Evolutionary conservation across 805 yeast species (phyloP).

Genomic region (Candida schatavii): DNA sequence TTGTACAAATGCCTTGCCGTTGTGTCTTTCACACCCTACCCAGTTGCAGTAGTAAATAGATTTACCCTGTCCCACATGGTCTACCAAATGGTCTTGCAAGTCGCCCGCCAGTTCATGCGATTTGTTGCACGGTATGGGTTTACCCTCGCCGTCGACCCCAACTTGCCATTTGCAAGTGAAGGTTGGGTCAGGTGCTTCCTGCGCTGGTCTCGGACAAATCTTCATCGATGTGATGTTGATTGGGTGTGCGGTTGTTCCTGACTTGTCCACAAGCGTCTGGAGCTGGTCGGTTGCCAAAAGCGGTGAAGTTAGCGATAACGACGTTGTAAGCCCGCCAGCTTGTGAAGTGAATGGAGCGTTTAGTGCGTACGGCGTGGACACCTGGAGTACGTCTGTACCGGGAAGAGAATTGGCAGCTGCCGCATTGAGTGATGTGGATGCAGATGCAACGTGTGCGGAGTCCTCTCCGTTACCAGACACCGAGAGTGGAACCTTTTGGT

Average conservation of each 20-base stretch:
- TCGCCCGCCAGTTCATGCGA: conserved; percentile 53
- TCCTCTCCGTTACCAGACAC: background rate
- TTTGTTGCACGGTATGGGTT: conserved; percentile 45
- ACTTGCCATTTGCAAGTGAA: conserved; percentile 48
- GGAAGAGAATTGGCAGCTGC: background rate
- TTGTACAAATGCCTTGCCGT: conserved; percentile 64
- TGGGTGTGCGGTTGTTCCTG: conserved; percentile 6
- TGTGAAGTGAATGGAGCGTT: too few species aligned
- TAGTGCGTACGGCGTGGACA: background rate
- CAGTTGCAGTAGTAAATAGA: conserved; percentile 70
- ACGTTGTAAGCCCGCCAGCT: background rate
- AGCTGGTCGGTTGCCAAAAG: background rate
- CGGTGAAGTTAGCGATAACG: too few species aligned
- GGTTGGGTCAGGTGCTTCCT: conserved; percentile 18
- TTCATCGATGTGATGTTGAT: conserved; percentile 33
- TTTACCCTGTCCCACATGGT: conserved; percentile 75
- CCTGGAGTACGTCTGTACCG: background rate
- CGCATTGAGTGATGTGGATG: background rate
- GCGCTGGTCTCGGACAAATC: conserved; percentile 25
- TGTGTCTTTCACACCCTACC: conserved; percentile 68
- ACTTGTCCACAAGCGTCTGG: background rate
- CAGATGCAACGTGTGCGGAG: background rate
- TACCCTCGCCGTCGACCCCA: conserved; percentile 25
- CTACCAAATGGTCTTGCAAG: conserved; percentile 69
- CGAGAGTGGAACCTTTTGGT: conserved; percentile 15